These are phyloP conservation scores for Biscogniauxia sp. DNA, from an alignment of 2,329 filamentous ascomycete genomes.

Conservation along the genomic window DNA sequence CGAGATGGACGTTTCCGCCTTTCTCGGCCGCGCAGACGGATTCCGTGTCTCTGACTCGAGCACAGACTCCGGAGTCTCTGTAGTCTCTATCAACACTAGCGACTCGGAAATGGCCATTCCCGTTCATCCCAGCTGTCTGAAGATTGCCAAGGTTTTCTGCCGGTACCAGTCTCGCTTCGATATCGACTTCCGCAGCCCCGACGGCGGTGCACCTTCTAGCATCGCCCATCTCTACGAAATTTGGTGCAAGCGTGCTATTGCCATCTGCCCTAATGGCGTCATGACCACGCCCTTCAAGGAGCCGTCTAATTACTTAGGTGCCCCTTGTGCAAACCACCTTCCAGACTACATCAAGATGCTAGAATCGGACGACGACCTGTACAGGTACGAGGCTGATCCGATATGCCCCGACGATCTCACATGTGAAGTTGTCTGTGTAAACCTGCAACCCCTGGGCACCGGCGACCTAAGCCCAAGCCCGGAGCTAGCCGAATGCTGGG, in stretches of 20 bases:
- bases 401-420: neutral
- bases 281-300: neutral
- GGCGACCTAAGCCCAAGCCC: neutral
- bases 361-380: neutral
- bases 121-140: constrained; percentile 17
- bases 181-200: constrained; percentile 11
- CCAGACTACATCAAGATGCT: neutral
- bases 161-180: constrained; percentile 9
- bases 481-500: neutral
- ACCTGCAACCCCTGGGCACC: constrained; percentile 10
- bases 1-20: neutral
- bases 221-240: constrained; percentile 26
- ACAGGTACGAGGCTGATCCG: constrained; percentile 10
- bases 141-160: constrained; percentile 17
- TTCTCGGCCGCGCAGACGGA: constrained; percentile 8
- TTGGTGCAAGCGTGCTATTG: constrained; percentile 23
- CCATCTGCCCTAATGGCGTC: neutral
- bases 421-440: neutral
- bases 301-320: constrained; percentile 7
- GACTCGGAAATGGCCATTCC: constrained; percentile 18
- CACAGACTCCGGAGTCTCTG: neutral
- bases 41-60: neutral
- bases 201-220: constrained; percentile 14
- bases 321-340: neutral
- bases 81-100: constrained; percentile 7